Evolutionary conservation across 441 rosid genomes (phyloP).

Genomic region (Gossypium trilobum): DNA sequence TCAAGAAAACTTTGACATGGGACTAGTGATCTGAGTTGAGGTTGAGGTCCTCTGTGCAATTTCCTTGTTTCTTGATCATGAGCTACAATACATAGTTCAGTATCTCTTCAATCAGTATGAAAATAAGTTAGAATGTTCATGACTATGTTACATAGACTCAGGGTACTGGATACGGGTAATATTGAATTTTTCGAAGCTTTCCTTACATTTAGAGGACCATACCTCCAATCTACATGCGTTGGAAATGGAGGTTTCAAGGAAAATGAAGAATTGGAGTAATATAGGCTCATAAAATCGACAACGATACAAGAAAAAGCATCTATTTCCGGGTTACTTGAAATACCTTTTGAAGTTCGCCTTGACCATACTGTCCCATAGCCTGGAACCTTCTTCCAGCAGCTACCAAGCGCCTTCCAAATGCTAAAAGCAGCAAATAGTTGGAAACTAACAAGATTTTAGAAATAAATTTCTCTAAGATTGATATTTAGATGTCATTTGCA

Average conservation of each 20-base stretch:
- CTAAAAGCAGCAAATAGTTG: conserved; percentile 38
- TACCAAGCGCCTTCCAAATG: conserved; percentile 70
- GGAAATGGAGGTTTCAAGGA: background rate
- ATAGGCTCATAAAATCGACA: background rate
- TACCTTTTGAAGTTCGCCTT: conserved; percentile 87
- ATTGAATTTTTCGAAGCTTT: background rate
- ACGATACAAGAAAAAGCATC: background rate
- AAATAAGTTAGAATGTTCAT: background rate
- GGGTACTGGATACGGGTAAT: background rate
- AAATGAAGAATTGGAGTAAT: background rate
- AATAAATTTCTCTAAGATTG: conserved; percentile 20
- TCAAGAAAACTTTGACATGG: background rate
- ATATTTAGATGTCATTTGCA: conserved; percentile 19
- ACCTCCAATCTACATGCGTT: background rate
- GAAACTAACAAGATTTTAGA: conserved; percentile 21
- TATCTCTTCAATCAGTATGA: background rate
- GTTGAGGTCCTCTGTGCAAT: background rate
- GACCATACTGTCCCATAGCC: conserved; percentile 84
- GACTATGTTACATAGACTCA: background rate
- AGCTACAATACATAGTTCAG: background rate
- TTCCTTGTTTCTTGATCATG: background rate
- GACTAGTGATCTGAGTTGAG: background rate
- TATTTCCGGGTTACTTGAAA: background rate
- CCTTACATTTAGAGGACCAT: background rate
- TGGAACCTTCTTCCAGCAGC: conserved; percentile 81